These are phyloP conservation scores for Pseudogymnoascus sp. DNA, from an alignment of 2,329 filamentous ascomycete species.

Conservation along the genomic window DNA sequence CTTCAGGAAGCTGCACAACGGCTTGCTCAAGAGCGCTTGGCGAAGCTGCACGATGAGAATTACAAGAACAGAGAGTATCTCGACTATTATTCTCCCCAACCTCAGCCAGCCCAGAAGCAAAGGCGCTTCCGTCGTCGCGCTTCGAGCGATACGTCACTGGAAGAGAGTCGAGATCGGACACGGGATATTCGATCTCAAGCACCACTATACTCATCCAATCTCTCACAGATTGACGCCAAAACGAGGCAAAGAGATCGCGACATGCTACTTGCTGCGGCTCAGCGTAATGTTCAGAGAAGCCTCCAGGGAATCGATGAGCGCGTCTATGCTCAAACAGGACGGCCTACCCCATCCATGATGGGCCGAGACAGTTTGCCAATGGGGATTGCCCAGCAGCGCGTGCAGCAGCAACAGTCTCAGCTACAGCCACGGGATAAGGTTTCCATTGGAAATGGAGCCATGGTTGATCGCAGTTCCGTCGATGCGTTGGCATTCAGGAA, in stretches of 20 bases:
- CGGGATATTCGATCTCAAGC: constrained; percentile 70
- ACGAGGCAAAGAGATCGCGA: constrained; percentile 71
- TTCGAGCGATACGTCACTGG: constrained; percentile 53
- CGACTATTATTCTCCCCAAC: constrained; percentile 63
- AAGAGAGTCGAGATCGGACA: constrained; percentile 54
- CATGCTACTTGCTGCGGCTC: constrained; percentile 66
- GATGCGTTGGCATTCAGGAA: constrained; percentile 69
- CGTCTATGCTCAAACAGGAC: constrained; percentile 68
- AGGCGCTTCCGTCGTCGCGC: constrained; percentile 50
- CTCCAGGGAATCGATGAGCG: constrained; percentile 76
- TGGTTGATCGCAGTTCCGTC: constrained; percentile 68
- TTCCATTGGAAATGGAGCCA: constrained; percentile 72
- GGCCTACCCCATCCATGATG: constrained; percentile 57
- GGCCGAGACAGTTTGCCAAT: constrained; percentile 69
- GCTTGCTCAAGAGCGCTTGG: constrained; percentile 72
- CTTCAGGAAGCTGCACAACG: constrained; percentile 83
- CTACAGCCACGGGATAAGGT: constrained; percentile 33
- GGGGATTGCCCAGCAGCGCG: constrained; percentile 43
- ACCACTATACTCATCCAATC: constrained; percentile 62
- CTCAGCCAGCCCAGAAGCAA: constrained; percentile 39
- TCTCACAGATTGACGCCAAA: constrained; percentile 61
- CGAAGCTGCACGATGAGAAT: constrained; percentile 68
- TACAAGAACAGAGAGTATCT: constrained; percentile 55
- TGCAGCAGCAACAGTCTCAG: constrained; percentile 35
- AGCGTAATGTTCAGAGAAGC: constrained; percentile 74